Base-by-base conservation (phyloP, 2,329 filamentous ascomycete species). In the Chaetomiaceae sp. region DNA sequence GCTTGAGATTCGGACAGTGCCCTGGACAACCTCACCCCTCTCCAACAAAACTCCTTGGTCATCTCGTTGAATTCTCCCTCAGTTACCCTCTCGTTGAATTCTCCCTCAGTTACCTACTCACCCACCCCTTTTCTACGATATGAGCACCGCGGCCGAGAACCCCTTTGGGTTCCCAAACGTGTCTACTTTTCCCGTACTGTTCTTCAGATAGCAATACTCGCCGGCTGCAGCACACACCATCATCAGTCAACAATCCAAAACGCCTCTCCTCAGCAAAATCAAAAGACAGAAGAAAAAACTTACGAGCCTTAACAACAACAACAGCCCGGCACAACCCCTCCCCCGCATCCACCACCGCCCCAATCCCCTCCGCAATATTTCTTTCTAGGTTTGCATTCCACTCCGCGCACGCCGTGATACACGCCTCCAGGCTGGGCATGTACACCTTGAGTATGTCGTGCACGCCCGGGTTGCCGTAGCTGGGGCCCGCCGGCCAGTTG, bases 141-240 rank as follows among this genome's bases (percentile, higher is more conserved):
- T 27, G 3, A 62, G 29, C 27, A 59, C 40, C 8, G 53, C 60
- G 29, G 53, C 58, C n/a, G 58, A 14, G 25, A 33, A 61, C 6
- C 25, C 17, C n/a, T 50, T 15, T 0, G 60, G 46, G 2, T 45
- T 20, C 0, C 55, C 55, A 23, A 47, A 47, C 9, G 57, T 60
- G 12, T 59, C 47, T 33, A 55, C 54, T 15, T 37, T 53, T 4
- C 58, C 57, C 14, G 60, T 63, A 3, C 49, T 57, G 29, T 63
- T 62, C 52, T 63, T 62, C 23, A 62, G 40, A 22, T 61, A 63
- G 51, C 61, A 62, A 15, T 58, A 62, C 40, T 57, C 60, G 5
- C 60, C 60, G 1, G 51, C 54, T 56, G 29, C 34, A 29, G 45
- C 4, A 20, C 7, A 19, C 17, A 4, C 9, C 22, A 19, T 14